These are phyloP conservation scores for Clonostachys solani DNA, from an alignment of 2,329 filamentous ascomycete genomes.

Conservation along the genomic window DNA sequence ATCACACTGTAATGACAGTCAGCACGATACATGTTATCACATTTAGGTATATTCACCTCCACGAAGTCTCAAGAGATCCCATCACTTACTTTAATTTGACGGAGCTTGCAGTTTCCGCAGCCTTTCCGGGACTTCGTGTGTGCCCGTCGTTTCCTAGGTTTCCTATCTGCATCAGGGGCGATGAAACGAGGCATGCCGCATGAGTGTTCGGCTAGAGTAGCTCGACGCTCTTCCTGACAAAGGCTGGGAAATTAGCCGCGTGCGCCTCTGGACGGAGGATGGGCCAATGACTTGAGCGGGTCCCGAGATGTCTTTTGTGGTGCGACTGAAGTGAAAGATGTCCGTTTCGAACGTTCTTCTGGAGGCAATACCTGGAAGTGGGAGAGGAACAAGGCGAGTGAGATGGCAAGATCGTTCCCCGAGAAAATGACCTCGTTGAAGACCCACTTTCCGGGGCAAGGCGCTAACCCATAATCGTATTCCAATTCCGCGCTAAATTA, in stretches of 20 bases:
- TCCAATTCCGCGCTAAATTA: too few relatives aligned
- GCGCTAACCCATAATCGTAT: too few relatives aligned
- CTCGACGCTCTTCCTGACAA: neutral
- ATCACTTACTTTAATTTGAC: neutral
- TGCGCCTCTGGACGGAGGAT: neutral
- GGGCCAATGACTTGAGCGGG: neutral
- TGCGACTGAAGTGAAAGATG: neutral
- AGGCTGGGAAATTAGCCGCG: neutral
- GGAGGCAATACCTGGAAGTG: too few relatives aligned
- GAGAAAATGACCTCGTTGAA: too few relatives aligned
- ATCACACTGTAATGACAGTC: neutral
- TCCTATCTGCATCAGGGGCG: neutral
- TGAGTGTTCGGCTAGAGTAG: neutral
- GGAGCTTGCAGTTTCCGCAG: neutral
- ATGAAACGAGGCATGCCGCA: neutral
- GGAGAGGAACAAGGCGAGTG: too few relatives aligned
- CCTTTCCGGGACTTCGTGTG: neutral
- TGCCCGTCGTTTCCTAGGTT: neutral
- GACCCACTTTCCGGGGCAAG: too few relatives aligned
- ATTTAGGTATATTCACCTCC: neutral
- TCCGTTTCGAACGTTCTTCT: too few relatives aligned
- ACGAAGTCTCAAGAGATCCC: neutral
- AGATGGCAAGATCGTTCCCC: too few relatives aligned
- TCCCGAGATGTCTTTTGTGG: neutral
- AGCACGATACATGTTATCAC: neutral